Percentiles rank a stretch among this genome's conserved stretches.
Evolutionary conservation across 257 asterid species (phyloP).

Genomic region (Phtheirospermum japonicum): DNA sequence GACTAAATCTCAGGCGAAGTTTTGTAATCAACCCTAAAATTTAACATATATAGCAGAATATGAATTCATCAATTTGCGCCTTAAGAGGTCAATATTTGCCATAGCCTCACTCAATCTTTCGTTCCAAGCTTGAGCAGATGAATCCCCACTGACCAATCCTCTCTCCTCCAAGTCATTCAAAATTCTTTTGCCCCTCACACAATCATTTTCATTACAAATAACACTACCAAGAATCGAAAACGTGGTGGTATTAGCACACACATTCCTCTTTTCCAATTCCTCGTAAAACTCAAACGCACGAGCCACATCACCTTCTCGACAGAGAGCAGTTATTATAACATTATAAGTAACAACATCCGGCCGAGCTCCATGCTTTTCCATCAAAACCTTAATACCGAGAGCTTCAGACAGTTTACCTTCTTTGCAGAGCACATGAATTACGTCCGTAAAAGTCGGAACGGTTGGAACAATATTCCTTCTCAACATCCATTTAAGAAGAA

Average conservation of each 20-base stretch:
- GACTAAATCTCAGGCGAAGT: too few relatives aligned
- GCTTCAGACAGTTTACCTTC: slow-evolving; percentile 56
- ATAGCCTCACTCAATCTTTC: slow-evolving; percentile 42
- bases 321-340: slow-evolving; percentile 68
- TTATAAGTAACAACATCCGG: slow-evolving; percentile 78
- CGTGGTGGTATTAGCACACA: slow-evolving; percentile 67
- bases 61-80: too few relatives aligned
- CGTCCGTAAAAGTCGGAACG: slow-evolving; percentile 67
- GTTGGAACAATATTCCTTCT: slow-evolving; percentile 54
- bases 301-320: slow-evolving; percentile 38
- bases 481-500: slow-evolving; percentile 59
- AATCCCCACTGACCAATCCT: slow-evolving; percentile 46
- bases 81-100: slow-evolving; percentile 42
- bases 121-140: slow-evolving; percentile 35
- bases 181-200: slow-evolving; percentile 46
- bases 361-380: slow-evolving; percentile 66
- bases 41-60: too few relatives aligned
- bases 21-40: too few relatives aligned
- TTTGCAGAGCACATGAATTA: slow-evolving; percentile 69
- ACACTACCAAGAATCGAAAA: slow-evolving; percentile 48
- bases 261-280: slow-evolving; percentile 69
- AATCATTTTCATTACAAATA: slow-evolving; percentile 42
- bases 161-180: slow-evolving; percentile 60
- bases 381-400: slow-evolving; percentile 43
- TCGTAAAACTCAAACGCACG: slow-evolving; percentile 57